Conservation (phyloP, 1,284 basidiomycete species). For the Ceratobasidium sp. region DNA sequence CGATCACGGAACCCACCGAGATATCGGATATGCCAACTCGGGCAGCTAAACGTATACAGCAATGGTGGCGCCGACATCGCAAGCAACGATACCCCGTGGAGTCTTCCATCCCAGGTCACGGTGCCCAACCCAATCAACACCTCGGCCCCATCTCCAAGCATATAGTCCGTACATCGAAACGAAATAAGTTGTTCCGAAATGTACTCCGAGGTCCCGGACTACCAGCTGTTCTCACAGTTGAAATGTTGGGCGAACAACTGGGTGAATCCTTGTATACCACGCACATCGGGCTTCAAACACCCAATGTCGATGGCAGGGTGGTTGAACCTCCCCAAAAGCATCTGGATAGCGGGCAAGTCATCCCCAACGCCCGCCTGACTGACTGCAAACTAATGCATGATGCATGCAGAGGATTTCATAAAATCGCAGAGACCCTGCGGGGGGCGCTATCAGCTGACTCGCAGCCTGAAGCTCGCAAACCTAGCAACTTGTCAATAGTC, state of each 20-base stretch:
- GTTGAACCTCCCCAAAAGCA: background rate
- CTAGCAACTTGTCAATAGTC: background rate
- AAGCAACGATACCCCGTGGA: background rate
- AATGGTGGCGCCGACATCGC: background rate
- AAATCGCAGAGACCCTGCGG: background rate
- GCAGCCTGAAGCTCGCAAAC: background rate
- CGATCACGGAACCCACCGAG: background rate
- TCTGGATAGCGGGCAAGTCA: background rate
- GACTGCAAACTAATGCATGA: too few relatives aligned
- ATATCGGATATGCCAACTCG: background rate
- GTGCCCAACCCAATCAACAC: background rate
- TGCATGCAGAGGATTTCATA: background rate
- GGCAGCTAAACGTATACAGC: constrained; percentile 5
- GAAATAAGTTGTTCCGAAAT: background rate
- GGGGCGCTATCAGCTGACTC: constrained; percentile 9
- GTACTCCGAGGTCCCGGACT: constrained; percentile 1
- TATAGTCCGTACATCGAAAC: background rate
- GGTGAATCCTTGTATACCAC: background rate
- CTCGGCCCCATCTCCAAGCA: background rate
- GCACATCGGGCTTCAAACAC: background rate
- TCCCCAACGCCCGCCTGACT: background rate
- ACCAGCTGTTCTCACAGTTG: background rate
- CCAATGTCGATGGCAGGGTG: background rate
- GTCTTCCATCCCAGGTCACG: background rate
- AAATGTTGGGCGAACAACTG: constrained; percentile 2